Conservation (phyloP, 192 early-diverging fungal genomes). For the Lunasporangiospora selenospora region DNA sequence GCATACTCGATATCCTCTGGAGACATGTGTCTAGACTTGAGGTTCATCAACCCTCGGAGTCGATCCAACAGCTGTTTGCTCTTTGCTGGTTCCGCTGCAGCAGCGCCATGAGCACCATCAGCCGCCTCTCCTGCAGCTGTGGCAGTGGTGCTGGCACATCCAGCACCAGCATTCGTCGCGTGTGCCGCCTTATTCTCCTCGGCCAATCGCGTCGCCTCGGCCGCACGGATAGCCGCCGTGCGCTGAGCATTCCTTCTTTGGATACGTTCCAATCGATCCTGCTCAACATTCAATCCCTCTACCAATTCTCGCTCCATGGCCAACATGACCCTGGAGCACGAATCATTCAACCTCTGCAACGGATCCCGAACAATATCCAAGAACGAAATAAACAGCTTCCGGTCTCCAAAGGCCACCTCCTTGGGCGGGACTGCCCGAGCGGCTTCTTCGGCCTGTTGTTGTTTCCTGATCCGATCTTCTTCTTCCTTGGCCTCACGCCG, state of each 20-base stretch:
- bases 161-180: background rate
- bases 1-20: conserved; percentile 35
- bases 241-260: conserved; percentile 30
- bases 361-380: conserved; percentile 57
- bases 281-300: conserved; percentile 33
- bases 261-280: conserved; percentile 45
- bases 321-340: conserved; percentile 44
- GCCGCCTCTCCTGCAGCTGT: too few relatives aligned
- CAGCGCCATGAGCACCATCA: background rate
- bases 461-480: conserved; percentile 1
- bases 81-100: background rate
- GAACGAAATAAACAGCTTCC: conserved; percentile 57
- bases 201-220: conserved; percentile 11
- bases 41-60: conserved; percentile 6
- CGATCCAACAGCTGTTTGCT: background rate
- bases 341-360: conserved; percentile 47
- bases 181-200: conserved; percentile 24
- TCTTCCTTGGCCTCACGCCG: conserved; percentile 15
- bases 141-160: background rate
- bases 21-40: conserved; percentile 4
- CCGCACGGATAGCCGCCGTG: conserved; percentile 23
- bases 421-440: conserved; percentile 36
- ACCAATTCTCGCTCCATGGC: conserved; percentile 39
- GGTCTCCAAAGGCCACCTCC: conserved; percentile 51
- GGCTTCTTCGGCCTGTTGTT: conserved; percentile 18